Evolutionary conservation across 371 early-diverging fungal species (phyloP).

Genomic region (Mucor piriformis): DNA sequence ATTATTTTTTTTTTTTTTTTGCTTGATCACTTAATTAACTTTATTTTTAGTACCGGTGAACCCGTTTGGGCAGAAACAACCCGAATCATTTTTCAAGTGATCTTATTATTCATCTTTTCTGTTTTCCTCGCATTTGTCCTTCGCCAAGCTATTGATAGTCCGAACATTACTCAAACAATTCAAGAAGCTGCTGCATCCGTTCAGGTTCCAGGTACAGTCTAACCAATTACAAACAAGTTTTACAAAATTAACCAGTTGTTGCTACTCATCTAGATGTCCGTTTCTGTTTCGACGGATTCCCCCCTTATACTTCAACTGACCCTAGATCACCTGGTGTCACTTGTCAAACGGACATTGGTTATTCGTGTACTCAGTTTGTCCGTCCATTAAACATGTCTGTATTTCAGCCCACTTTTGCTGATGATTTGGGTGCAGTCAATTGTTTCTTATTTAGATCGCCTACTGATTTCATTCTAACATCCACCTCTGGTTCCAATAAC

Average conservation of each 20-base stretch:
- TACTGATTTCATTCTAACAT: constrained; percentile 33
- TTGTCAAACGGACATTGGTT: constrained; percentile 47
- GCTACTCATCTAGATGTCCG: constrained; percentile 34
- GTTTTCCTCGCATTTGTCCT: constrained; percentile 45
- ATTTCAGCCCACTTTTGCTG: constrained; percentile 41
- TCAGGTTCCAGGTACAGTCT: constrained; percentile 38
- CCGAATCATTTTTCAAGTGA: constrained; percentile 41
- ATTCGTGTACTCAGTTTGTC: constrained; percentile 33
- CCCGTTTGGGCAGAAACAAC: constrained; percentile 55
- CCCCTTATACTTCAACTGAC: constrained; percentile 10
- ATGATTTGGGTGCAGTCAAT: constrained; percentile 41
- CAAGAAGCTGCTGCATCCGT: constrained; percentile 35
- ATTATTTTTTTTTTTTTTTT: background rate
- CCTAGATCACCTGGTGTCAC: constrained; percentile 31
- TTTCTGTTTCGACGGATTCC: constrained; percentile 53
- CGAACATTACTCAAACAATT: constrained; percentile 47
- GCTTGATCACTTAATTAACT: background rate
- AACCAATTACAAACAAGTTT: background rate
- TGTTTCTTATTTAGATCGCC: constrained; percentile 48
- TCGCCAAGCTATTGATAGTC: constrained; percentile 46
- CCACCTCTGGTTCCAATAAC: constrained; percentile 49
- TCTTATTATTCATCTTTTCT: constrained; percentile 43
- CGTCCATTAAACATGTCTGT: constrained; percentile 35
- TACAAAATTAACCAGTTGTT: background rate
- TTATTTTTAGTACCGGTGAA: constrained; percentile 41